A percentile compares a stretch with the other conserved stretches of the same genome.
Evolutionary conservation across 805 yeast species (phyloP).

Genomic region (Groenewaldozyma salmanticensis): DNA sequence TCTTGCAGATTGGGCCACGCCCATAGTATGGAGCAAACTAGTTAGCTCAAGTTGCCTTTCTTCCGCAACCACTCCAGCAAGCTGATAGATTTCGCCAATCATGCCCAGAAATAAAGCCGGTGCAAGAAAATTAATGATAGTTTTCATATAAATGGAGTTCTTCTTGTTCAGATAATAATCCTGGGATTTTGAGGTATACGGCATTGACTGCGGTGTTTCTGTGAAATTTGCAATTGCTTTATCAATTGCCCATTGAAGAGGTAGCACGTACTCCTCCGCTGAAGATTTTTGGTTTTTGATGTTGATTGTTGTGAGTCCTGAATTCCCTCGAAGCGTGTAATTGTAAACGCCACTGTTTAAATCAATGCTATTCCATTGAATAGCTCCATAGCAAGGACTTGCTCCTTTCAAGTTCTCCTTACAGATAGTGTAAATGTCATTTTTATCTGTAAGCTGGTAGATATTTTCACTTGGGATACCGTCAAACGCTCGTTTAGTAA

Average conservation of each 20-base stretch:
- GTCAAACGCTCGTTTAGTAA: conserved; percentile 22
- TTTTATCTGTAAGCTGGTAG: conserved; percentile 14
- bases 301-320: conserved; percentile 22
- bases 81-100: conserved; percentile 29
- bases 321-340: conserved; percentile 28
- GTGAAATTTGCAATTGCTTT: conserved; percentile 22
- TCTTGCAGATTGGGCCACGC: conserved; percentile 21
- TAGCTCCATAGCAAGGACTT: conserved; percentile 27
- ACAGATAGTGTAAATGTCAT: conserved; percentile 21
- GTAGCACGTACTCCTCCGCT: conserved; percentile 25
- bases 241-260: conserved; percentile 29
- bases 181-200: conserved; percentile 23
- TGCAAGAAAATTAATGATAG: conserved; percentile 23
- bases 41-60: conserved; percentile 28
- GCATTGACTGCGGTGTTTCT: conserved; percentile 22
- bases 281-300: conserved; percentile 21
- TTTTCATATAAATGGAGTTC: conserved; percentile 21
- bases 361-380: conserved; percentile 27
- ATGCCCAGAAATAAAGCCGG: conserved; percentile 28
- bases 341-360: conserved; percentile 20
- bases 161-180: conserved; percentile 19
- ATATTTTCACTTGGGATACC: conserved; percentile 25
- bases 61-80: conserved; percentile 26
- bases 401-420: conserved; percentile 25
- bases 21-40: conserved; percentile 25